A percentile compares a stretch with the other conserved stretches of the same genome.
Conservation (phyloP, 192 early-diverging fungal genomes). For the Dimargaris verticillata region DNA sequence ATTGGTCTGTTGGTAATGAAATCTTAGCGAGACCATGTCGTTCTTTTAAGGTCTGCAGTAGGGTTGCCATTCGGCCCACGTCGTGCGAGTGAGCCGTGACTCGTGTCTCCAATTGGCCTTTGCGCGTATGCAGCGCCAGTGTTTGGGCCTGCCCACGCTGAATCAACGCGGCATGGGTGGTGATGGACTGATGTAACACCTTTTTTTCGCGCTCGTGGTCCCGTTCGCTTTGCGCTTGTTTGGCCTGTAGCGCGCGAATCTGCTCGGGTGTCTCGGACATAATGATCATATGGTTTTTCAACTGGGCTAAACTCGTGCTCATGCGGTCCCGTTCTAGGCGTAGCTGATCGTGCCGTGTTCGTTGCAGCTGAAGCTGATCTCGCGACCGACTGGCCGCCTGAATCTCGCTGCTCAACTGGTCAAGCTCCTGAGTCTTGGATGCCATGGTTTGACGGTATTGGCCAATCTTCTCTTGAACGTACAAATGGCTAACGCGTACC, state of each 20-base stretch:
- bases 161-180: not conserved
- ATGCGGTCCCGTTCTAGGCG: not conserved
- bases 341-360: not conserved
- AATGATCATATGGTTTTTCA: not conserved
- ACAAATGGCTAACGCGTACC: constrained; percentile 25
- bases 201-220: constrained; percentile 2
- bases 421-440: constrained; percentile 28
- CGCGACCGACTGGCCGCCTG: constrained; percentile 12
- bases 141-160: not conserved
- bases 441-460: constrained; percentile 24
- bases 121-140: not conserved
- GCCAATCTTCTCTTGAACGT: constrained; percentile 25
- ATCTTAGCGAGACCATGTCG: too few relatives aligned
- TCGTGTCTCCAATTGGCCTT: not conserved
- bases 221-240: constrained; percentile 10
- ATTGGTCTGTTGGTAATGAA: too few relatives aligned
- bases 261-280: constrained; percentile 15
- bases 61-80: too few relatives aligned
- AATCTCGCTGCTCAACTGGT: constrained; percentile 27
- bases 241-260: constrained; percentile 18
- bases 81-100: too few relatives aligned
- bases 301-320: not conserved
- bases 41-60: too few relatives aligned
- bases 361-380: not conserved
- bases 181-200: not conserved